These are phyloP conservation scores for Zoysia pacifica DNA, from an alignment of 176 grass and related monocot genomes.

Conservation along the genomic window DNA sequence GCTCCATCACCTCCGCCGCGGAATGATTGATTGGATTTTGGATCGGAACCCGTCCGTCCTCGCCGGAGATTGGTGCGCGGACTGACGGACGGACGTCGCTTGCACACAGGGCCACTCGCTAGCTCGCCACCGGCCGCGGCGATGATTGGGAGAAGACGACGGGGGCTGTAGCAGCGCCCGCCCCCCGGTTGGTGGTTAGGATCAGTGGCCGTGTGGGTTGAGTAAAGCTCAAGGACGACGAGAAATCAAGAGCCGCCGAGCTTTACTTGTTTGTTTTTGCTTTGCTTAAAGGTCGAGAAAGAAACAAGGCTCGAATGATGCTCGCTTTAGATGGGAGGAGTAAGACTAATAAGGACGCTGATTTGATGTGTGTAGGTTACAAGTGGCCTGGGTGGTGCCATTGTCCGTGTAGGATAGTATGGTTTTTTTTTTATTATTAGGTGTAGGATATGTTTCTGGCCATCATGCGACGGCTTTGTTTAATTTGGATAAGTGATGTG, in stretches of 20 bases:
- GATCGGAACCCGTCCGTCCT: background rate
- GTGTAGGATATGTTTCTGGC: too few relatives aligned
- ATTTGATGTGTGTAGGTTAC: background rate
- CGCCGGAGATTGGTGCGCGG: background rate
- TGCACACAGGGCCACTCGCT: background rate
- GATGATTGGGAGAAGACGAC: background rate
- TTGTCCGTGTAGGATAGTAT: background rate
- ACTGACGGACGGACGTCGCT: background rate
- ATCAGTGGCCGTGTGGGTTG: too few relatives aligned
- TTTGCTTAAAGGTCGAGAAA: conserved; percentile 19
- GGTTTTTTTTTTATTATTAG: too few relatives aligned
- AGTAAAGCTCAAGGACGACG: too few relatives aligned
- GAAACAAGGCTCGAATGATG: conserved; percentile 43
- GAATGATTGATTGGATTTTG: conserved; percentile 19
- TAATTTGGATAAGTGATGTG: too few relatives aligned
- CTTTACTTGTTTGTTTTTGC: background rate
- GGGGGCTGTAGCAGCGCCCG: too few relatives aligned
- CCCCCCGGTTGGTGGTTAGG: too few relatives aligned
- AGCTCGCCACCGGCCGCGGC: background rate
- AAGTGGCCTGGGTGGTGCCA: background rate
- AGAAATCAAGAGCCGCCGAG: too few relatives aligned
- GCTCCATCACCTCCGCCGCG: background rate
- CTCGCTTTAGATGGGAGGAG: background rate
- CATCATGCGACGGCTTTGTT: too few relatives aligned
- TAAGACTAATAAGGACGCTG: background rate